phyloP scores from a whole-genome alignment of 768 basidiomycete species.

The Russula emetica region DNA sequence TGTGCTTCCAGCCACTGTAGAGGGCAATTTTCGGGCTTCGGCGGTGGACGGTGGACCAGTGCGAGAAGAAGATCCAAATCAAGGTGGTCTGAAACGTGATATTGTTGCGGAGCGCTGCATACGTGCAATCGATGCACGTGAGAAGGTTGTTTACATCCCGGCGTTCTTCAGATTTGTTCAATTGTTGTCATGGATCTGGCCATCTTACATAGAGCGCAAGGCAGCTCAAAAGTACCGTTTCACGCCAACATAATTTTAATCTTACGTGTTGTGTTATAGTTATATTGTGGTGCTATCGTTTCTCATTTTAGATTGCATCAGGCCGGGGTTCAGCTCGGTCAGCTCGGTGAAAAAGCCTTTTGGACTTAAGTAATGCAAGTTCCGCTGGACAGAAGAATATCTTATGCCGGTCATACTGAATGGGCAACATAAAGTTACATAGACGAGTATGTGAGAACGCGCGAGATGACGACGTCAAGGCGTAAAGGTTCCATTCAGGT shows the following conservation, averaged over 20 bases:
- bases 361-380: neutral
- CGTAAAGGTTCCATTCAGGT: neutral
- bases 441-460: neutral
- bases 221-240: conserved; percentile 67
- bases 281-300: neutral
- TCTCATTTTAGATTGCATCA: neutral
- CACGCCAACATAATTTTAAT: conserved; percentile 4
- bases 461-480: neutral
- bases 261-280: neutral
- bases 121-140: conserved; percentile 52
- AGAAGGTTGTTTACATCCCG: conserved; percentile 60
- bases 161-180: conserved; percentile 44
- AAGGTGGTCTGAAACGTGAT: conserved; percentile 53
- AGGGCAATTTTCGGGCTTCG: conserved; percentile 74
- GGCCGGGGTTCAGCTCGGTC: neutral
- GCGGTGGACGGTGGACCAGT: conserved; percentile 60
- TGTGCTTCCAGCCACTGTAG: conserved; percentile 64
- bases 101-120: conserved; percentile 60
- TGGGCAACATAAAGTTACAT: neutral
- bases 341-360: neutral
- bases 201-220: conserved; percentile 50
- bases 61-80: conserved; percentile 48
- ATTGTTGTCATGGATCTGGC: conserved; percentile 62
- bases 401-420: neutral
- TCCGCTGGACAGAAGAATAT: neutral